Evolutionary conservation across 176 grass and related monocot species (phyloP).

Genomic region (Metroxylon sagu): DNA sequence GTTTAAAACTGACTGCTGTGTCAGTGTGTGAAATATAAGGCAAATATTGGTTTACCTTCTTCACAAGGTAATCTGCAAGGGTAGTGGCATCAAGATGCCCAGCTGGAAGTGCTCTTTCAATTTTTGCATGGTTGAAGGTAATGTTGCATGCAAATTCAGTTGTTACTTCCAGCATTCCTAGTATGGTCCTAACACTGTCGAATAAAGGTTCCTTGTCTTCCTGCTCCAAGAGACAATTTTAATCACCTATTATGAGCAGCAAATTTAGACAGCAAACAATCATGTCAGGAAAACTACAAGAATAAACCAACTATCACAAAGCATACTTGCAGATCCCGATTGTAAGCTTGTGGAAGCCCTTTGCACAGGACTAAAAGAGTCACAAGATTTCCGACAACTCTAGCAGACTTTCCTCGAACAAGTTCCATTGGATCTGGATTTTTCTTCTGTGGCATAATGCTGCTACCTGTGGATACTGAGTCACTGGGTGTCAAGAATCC

Average conservation of each 20-base stretch:
- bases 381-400: slow-evolving; percentile 84
- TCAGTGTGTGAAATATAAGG: background rate
- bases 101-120: slow-evolving; percentile 70
- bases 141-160: slow-evolving; percentile 87
- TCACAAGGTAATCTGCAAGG: slow-evolving; percentile 96
- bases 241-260: slow-evolving; percentile 19
- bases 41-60: slow-evolving; percentile 52
- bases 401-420: slow-evolving; percentile 92
- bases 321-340: slow-evolving; percentile 82
- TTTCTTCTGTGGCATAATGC: slow-evolving; percentile 92
- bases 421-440: slow-evolving; percentile 96
- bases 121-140: slow-evolving; percentile 74
- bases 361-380: slow-evolving; percentile 80
- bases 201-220: slow-evolving; percentile 97
- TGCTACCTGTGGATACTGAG: slow-evolving; percentile 67
- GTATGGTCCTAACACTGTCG: slow-evolving; percentile 76
- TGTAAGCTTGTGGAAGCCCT: slow-evolving; percentile 93
- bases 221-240: slow-evolving; percentile 30
- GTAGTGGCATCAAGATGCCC: slow-evolving; percentile 98
- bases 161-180: slow-evolving; percentile 95
- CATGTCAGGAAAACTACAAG: background rate
- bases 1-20: too few relatives aligned
- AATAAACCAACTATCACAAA: background rate
- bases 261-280: background rate
- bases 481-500: slow-evolving; percentile 79